phyloP scores from a whole-genome alignment of 805 yeast genomes.

The Pichia kluyveri region DNA sequence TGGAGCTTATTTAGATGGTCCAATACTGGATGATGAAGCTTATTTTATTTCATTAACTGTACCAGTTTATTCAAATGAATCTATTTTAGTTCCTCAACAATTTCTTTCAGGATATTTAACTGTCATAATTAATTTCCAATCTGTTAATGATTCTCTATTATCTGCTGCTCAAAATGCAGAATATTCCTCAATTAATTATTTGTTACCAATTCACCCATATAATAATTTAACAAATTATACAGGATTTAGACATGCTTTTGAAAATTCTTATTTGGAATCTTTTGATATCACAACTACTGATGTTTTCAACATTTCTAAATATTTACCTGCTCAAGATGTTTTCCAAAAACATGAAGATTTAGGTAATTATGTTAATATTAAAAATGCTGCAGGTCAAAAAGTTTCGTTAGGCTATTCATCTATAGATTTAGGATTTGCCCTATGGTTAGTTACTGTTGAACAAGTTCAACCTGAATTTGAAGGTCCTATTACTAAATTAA shows the following conservation, averaged over 20 bases:
- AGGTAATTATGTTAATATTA: constrained; percentile 34
- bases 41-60: constrained; percentile 68
- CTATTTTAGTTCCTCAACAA: constrained; percentile 52
- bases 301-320: constrained; percentile 8
- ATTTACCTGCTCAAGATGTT: constrained; percentile 18
- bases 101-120: constrained; percentile 65
- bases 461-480: constrained; percentile 52
- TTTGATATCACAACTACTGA: constrained; percentile 1
- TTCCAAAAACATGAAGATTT: constrained; percentile 17
- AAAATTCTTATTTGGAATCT: constrained; percentile 20
- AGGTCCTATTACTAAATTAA: constrained; percentile 50
- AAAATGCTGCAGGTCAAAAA: constrained; percentile 26
- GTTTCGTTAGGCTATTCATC: constrained; percentile 53
- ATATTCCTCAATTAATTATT: constrained; percentile 20
- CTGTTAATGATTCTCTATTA: constrained; percentile 27
- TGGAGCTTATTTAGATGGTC: constrained; percentile 57
- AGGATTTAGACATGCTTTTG: constrained; percentile 35
- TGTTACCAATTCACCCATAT: constrained; percentile 16
- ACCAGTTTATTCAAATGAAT: constrained; percentile 67
- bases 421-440: constrained; percentile 32
- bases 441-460: constrained; percentile 71
- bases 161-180: constrained; percentile 28
- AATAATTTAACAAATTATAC: constrained; percentile 19
- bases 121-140: constrained; percentile 39
- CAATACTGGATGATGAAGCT: constrained; percentile 37